phyloP scores from a whole-genome alignment of 192 early-diverging fungal species.

The Chytriomyces sp. region DNA sequence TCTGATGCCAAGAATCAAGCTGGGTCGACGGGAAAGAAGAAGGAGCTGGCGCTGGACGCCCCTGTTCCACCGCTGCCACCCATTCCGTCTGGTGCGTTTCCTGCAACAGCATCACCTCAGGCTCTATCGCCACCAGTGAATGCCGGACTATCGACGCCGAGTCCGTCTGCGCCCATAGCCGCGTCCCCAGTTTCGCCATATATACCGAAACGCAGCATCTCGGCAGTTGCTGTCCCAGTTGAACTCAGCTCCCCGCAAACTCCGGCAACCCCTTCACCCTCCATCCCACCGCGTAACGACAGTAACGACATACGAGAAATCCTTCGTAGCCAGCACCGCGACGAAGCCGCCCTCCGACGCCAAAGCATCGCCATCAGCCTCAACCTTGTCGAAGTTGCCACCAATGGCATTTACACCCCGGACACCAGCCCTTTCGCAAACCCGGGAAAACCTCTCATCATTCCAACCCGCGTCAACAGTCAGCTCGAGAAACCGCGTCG shows the following conservation, averaged over 20 bases:
- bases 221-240: background rate
- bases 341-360: background rate
- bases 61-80: background rate
- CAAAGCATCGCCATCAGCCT: background rate
- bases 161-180: background rate
- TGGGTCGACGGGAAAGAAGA: background rate
- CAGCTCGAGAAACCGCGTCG: constrained; percentile 3
- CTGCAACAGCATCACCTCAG: background rate
- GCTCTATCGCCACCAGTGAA: background rate
- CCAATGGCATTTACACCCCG: background rate
- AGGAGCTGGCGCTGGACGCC: background rate
- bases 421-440: no score
- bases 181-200: background rate
- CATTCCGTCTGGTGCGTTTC: background rate
- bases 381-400: background rate
- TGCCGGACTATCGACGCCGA: background rate
- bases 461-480: constrained; percentile 8
- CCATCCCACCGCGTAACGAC: constrained; percentile 1
- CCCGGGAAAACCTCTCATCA: constrained; percentile 7
- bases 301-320: constrained; percentile 1
- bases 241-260: background rate
- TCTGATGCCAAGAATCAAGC: constrained; percentile 11
- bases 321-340: background rate
- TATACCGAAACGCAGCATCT: constrained; percentile 2
- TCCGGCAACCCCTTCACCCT: background rate